Evolutionary conservation across 345 rosid genomes (phyloP), one percentile per base, ranked within the genome.

Genomic region (Laguncularia racemosa): DNA sequence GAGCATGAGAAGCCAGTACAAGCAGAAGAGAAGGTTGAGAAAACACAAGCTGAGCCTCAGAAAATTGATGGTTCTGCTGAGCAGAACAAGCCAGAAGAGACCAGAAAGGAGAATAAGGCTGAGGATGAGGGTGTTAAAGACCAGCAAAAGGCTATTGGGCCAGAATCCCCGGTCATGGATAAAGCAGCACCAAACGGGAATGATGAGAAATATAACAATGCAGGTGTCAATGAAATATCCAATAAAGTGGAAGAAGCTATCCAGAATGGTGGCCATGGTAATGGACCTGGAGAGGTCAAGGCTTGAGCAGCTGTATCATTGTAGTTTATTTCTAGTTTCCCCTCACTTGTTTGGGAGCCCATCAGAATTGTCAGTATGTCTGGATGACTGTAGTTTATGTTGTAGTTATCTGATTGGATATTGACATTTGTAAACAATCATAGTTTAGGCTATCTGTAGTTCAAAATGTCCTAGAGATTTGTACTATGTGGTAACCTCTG

Each of bases 201-300:
- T 11, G 60, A 44, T 14, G 70, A 69, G 53, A 62, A 61, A 40
- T 65, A 57, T 12, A 55, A 67, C 20, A 45, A 14, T 40, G 33
- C 61, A 40, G 71, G 28, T 47, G 20, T 58, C 16, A 56, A 47
- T 16, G 52, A 55, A 59, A 48, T 47, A 46, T 60, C 50, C 50
- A 71, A 66, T 58, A 70, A 68, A 57, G 63, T 56, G 4, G 77
- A 76, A 48, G 74, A 71, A 61, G 66, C 50, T 33, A 52, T 59
- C 23, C 69, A 68, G 68, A 80, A 76, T 65, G 76, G 82, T 45
- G 67, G 63, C 53, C 49, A 49, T 48, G 77, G 68, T 16, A 53
- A n/a, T 28, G 65, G 50, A 9, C 65, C 60, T 13, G 68, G 48
- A 18, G 50, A 53, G 55, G 65, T 64, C 23, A 60, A 54, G 65